These are phyloP conservation scores for Trapa bicornis DNA, from an alignment of 345 rosid species.

Conservation along the genomic window DNA sequence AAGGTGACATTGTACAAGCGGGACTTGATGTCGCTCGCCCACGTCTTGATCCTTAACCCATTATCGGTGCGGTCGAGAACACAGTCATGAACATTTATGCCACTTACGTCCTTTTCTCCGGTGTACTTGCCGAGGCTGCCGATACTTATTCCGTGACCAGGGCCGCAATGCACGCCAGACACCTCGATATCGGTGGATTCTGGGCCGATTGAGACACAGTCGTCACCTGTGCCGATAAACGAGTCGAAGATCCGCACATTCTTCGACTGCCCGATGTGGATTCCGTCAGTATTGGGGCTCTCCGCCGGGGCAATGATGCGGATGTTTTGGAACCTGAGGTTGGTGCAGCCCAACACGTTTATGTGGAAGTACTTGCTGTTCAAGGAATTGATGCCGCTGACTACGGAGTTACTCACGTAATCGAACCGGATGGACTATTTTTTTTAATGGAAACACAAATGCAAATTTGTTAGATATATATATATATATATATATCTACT, in stretches of 20 bases:
- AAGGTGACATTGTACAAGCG: slow-evolving; percentile 2
- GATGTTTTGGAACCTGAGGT: background rate
- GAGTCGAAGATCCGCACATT: background rate
- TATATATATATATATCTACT: too few species aligned
- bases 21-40: background rate
- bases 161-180: background rate
- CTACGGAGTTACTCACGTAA: slow-evolving; percentile 4
- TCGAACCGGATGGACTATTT: slow-evolving; percentile 4
- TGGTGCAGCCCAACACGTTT: background rate
- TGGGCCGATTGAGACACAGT: slow-evolving; percentile 5
- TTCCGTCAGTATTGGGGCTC: slow-evolving; percentile 13
- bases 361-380: slow-evolving; percentile 10
- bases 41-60: slow-evolving; percentile 11
- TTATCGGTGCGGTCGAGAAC: slow-evolving; percentile 1
- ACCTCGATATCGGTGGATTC: background rate
- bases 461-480: too few species aligned
- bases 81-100: slow-evolving; percentile 1
- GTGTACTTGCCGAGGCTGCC: slow-evolving; percentile 8
- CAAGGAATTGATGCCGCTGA: background rate
- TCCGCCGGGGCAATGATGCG: slow-evolving; percentile 4
- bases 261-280: slow-evolving; percentile 3
- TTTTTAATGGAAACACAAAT: background rate
- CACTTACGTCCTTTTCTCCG: slow-evolving; percentile 1
- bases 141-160: slow-evolving; percentile 10
- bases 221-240: slow-evolving; percentile 6